Evolutionary conservation across 805 yeast species (phyloP).

Genomic region (Yamadazyma takamatsuzukensis): DNA sequence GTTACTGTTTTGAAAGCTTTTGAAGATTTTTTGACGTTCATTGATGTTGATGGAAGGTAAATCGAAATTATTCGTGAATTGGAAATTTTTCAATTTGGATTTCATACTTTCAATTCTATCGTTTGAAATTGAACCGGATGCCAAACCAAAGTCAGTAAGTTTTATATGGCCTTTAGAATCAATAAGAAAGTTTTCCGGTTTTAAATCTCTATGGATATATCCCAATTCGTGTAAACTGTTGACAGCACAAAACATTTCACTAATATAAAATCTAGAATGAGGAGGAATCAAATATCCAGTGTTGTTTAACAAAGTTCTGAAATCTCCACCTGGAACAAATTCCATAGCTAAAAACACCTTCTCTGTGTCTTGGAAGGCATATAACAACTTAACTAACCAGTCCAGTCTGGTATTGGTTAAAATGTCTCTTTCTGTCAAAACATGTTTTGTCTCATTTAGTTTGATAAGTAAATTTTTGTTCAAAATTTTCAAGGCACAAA

Average conservation of each 20-base stretch:
- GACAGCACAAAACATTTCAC: conserved; percentile 95
- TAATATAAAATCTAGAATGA: conserved; percentile 90
- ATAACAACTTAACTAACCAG: conserved; percentile 90
- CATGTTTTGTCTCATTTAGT: conserved; percentile 93
- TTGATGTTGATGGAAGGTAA: conserved; percentile 66
- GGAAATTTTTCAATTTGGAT: conserved; percentile 52
- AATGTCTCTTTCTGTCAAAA: conserved; percentile 93
- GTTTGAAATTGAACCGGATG: conserved; percentile 91
- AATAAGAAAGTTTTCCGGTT: conserved; percentile 90
- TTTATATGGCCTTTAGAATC: conserved; percentile 90
- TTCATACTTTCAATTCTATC: conserved; percentile 94
- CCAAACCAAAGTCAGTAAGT: conserved; percentile 93
- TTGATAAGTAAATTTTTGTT: conserved; percentile 82
- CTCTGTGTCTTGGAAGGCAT: conserved; percentile 92
- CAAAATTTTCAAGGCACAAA: conserved; percentile 90
- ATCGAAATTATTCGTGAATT: conserved; percentile 52
- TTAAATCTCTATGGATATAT: conserved; percentile 93
- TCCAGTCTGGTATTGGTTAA: conserved; percentile 93
- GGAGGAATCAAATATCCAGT: conserved; percentile 91
- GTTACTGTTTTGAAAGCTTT: conserved; percentile 56
- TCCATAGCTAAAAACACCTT: conserved; percentile 96
- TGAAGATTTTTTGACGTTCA: conserved; percentile 85
- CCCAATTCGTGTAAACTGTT: conserved; percentile 93
- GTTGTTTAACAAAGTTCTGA: conserved; percentile 87
- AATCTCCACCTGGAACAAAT: conserved; percentile 99